Conservation (phyloP, 192 early-diverging fungal species). For the Martensiomyces pterosporus region DNA sequence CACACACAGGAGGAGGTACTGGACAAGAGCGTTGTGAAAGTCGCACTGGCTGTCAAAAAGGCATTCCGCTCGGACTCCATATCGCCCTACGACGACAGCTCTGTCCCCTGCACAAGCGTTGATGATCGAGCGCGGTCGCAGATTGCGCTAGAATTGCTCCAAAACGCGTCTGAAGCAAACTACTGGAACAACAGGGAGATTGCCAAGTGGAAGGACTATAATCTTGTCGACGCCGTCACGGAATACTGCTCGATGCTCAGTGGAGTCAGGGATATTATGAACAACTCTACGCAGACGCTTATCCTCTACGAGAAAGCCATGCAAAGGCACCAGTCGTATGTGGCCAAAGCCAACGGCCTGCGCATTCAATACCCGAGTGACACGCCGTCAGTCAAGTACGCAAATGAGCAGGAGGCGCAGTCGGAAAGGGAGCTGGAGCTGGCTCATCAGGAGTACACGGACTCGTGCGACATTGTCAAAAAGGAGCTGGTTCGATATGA, state of each 20-base stretch:
- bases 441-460: conserved; percentile 45
- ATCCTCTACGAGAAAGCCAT: conserved; percentile 43
- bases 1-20: conserved; percentile 35
- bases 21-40: conserved; percentile 34
- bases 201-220: conserved; percentile 37
- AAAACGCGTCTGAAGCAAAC: conserved; percentile 34
- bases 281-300: conserved; percentile 41
- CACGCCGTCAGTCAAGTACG: conserved; percentile 40
- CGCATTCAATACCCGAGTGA: conserved; percentile 47
- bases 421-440: conserved; percentile 34
- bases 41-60: conserved; percentile 21
- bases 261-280: conserved; percentile 35
- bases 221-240: conserved; percentile 32
- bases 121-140: conserved; percentile 25
- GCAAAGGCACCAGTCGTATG: conserved; percentile 29
- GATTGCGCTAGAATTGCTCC: conserved; percentile 33
- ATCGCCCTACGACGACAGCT: neutral
- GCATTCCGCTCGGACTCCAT: conserved; percentile 19
- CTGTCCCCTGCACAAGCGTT: neutral
- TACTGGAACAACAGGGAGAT: conserved; percentile 46
- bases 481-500: conserved; percentile 38
- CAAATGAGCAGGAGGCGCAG: conserved; percentile 43
- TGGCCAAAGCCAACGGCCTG: conserved; percentile 25
- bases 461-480: conserved; percentile 35
- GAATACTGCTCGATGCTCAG: conserved; percentile 38